Percentiles rank a stretch among this genome's conserved stretches.
Conservation (phyloP, 2,329 filamentous ascomycete species). For the Sporothrix humicola region DNA sequence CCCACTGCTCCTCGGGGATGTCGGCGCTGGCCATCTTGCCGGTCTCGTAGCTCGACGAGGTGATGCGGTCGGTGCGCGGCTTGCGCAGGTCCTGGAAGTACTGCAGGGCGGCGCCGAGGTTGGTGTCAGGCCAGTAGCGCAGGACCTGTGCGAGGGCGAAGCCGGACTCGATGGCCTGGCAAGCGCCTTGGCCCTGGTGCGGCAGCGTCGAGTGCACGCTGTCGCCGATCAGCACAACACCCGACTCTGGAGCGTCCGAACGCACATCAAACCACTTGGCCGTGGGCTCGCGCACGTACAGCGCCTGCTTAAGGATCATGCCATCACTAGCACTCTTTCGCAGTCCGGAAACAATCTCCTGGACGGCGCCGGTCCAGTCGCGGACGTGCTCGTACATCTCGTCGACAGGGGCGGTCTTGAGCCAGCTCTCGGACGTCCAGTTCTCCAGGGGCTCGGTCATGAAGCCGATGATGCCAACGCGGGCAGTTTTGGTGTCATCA, state of each 20-base stretch:
- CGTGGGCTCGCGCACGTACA: conserved; percentile 44
- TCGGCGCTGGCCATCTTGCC: conserved; percentile 38
- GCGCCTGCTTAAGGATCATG: conserved; percentile 40
- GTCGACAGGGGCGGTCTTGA: conserved; percentile 48
- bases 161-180: conserved; percentile 51
- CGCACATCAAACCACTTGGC: conserved; percentile 53
- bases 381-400: conserved; percentile 50
- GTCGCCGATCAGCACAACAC: conserved; percentile 59
- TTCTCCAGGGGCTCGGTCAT: conserved; percentile 38
- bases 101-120: conserved; percentile 33
- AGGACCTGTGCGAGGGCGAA: conserved; percentile 44
- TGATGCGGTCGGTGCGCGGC: conserved; percentile 36
- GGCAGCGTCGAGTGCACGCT: conserved; percentile 62
- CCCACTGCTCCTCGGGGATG: conserved; percentile 36
- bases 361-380: conserved; percentile 50
- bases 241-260: conserved; percentile 55
- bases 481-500: conserved; percentile 45
- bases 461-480: conserved; percentile 45
- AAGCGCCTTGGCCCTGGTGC: conserved; percentile 54
- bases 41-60: conserved; percentile 36
- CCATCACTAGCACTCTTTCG: conserved; percentile 47
- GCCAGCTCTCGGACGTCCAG: conserved; percentile 38
- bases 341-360: conserved; percentile 51
- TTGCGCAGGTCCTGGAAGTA: conserved; percentile 37
- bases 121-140: conserved; percentile 35